A percentile compares a stretch with the other conserved stretches of the same genome.
These are phyloP conservation scores for Chamaecyparis obtusa DNA, from an alignment of 75 land plant genomes.

Conservation along the genomic window DNA sequence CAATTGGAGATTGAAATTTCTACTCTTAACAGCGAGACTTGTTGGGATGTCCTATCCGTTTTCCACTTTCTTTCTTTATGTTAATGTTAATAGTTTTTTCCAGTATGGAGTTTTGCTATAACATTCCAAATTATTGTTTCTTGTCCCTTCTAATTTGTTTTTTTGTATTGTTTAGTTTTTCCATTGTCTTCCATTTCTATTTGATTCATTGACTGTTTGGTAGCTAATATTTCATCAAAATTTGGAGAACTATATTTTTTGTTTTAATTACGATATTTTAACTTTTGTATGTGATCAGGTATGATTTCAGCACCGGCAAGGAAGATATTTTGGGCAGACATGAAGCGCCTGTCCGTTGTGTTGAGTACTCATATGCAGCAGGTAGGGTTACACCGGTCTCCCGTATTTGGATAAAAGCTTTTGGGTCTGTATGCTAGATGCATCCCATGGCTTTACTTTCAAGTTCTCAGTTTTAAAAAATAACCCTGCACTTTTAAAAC, in stretches of 20 bases:
- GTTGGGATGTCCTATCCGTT: background rate
- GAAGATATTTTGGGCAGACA: slow-evolving; percentile 96
- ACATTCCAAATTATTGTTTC: background rate
- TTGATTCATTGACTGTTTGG: background rate
- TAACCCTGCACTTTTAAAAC: background rate
- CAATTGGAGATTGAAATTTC: background rate
- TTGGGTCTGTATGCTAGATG: background rate
- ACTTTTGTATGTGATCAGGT: slow-evolving; percentile 33
- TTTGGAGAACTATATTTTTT: background rate
- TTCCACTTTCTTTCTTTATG: too few relatives aligned
- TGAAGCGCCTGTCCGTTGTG: slow-evolving; percentile 95
- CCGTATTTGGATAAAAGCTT: background rate
- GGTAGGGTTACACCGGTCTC: slow-evolving; percentile 36
- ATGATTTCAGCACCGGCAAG: slow-evolving; percentile 79
- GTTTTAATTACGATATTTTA: background rate
- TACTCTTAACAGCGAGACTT: background rate
- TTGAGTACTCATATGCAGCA: slow-evolving; percentile 96
- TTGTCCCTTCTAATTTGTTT: background rate
- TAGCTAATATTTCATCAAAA: background rate
- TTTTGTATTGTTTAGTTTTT: background rate
- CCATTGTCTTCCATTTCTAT: background rate
- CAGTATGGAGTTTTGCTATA: background rate
- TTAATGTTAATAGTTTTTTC: background rate
- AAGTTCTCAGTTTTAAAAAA: background rate
- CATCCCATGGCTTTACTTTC: background rate